phyloP scores from a whole-genome alignment of 2,329 filamentous ascomycete genomes.

The Dothideomycetes sp. region DNA sequence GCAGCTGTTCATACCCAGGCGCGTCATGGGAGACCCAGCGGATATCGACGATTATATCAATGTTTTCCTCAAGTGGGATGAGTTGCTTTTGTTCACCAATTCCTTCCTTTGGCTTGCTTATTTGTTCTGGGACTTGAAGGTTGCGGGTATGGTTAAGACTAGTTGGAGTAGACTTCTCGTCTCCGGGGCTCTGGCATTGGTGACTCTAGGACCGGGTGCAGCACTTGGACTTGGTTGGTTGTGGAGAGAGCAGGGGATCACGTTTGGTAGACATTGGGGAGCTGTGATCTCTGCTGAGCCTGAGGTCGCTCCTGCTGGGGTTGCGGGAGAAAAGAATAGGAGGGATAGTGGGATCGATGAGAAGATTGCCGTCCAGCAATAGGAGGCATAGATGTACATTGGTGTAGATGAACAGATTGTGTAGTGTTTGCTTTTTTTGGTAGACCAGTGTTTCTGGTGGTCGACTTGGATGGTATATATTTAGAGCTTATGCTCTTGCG shows the following conservation, averaged over 20 bases:
- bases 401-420: no score
- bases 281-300: no score
- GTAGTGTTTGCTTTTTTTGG: no score
- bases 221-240: conserved; percentile 20
- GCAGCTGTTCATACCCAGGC: conserved; percentile 4
- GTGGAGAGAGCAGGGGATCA: conserved; percentile 25
- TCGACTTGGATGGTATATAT: no score
- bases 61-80: conserved; percentile 5
- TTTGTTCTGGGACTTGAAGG: conserved; percentile 23
- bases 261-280: conserved; percentile 15
- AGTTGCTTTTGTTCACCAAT: conserved; percentile 1
- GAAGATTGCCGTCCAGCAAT: no score
- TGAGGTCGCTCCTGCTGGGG: no score
- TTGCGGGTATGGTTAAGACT: conserved; percentile 16
- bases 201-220: conserved; percentile 20
- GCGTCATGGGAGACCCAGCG: background rate
- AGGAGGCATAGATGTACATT: no score
- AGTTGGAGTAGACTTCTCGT: conserved; percentile 16
- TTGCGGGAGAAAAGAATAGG: no score
- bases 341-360: no score
- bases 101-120: conserved; percentile 23
- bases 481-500: no score
- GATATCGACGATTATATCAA: background rate
- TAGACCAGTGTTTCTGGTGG: no score
- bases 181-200: conserved; percentile 9